These are phyloP conservation scores for Colletotrichum higginsianum DNA, from an alignment of 2,329 filamentous ascomycete species.

Conservation along the genomic window DNA sequence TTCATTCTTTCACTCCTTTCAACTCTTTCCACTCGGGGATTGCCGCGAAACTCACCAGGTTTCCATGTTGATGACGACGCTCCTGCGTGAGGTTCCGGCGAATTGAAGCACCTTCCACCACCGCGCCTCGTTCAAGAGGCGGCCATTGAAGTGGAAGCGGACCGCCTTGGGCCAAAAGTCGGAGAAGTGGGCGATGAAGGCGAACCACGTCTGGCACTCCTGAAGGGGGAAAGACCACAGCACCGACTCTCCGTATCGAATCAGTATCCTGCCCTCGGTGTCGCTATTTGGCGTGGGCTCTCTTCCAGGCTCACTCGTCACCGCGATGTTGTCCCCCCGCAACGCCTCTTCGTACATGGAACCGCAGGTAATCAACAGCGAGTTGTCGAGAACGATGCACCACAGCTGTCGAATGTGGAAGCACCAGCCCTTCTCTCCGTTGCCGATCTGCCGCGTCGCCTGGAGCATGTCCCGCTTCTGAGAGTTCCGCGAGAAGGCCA, in stretches of 20 bases:
- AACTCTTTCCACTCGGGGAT: no score
- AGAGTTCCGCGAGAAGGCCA: conserved; percentile 56
- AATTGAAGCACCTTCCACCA: conserved; percentile 52
- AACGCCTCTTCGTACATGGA: conserved; percentile 53
- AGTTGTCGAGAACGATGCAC: conserved; percentile 61
- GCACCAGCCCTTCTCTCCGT: conserved; percentile 54
- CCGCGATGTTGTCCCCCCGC: conserved; percentile 51
- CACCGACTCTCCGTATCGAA: conserved; percentile 53
- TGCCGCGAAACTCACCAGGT: conserved; percentile 19
- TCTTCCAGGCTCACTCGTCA: conserved; percentile 50
- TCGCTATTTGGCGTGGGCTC: conserved; percentile 32
- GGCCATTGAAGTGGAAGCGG: conserved; percentile 54
- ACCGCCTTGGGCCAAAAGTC: conserved; percentile 59
- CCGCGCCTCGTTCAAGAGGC: conserved; percentile 47
- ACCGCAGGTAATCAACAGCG: conserved; percentile 60
- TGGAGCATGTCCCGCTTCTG: conserved; percentile 62
- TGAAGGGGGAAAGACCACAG: conserved; percentile 56
- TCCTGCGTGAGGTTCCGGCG: conserved; percentile 42
- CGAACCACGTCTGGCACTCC: conserved; percentile 61
- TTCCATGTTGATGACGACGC: conserved; percentile 45
- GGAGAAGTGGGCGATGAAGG: conserved; percentile 59
- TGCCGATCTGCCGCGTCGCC: conserved; percentile 58
- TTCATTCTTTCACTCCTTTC: no score
- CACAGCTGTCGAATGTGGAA: conserved; percentile 66
- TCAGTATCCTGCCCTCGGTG: conserved; percentile 49